Evolutionary conservation across 2,329 filamentous ascomycete genomes (phyloP), one percentile per base, ranked within the genome.

Genomic region (Helicocarpus griseus): DNA sequence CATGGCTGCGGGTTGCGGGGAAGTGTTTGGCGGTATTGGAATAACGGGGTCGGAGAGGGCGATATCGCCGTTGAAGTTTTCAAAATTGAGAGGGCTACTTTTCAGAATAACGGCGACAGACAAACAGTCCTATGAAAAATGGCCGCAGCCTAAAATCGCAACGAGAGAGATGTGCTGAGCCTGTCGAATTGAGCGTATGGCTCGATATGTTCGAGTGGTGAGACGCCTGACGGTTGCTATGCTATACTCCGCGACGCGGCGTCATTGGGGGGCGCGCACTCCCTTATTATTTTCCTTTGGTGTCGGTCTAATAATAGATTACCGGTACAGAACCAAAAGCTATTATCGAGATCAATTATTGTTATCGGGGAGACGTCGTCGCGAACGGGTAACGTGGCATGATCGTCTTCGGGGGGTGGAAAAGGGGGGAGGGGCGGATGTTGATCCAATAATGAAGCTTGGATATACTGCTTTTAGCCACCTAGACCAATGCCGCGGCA

Each of bases 311-410:
- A n/a, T n/a, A n/a, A n/a, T n/a, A n/a, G n/a, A n/a, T n/a, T n/a
- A n/a, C n/a, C n/a, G n/a, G n/a, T n/a, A n/a, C n/a, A n/a, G n/a
- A n/a, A n/a, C n/a, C n/a, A n/a, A n/a, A n/a, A n/a, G n/a, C n/a
- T n/a, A n/a, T n/a, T n/a, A n/a, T n/a, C n/a, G n/a, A n/a, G n/a
- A n/a, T n/a, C n/a, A n/a, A n/a, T 45, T 14, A 49, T 17, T 28
- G 36, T 13, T 40, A 31, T 28, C 24, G 36, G 22, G 22, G 13
- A 33, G 36, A 19, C 24, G 26, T 17, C 14, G 36, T 38, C 21
- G 24, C 11, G 43, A 50, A 43, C 29, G 17, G 50, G 35, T 44
- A 52, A 52, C 50, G 50, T 52, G 50, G 50, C 50, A 48, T 52
- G 44, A 52, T 52, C 50, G 17, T 28, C 33, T 50, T 21, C 38